A percentile compares a stretch with the other conserved stretches of the same genome.
phyloP scores from a whole-genome alignment of 1,284 basidiomycete genomes.

The Papiliotrema fonsecae region DNA sequence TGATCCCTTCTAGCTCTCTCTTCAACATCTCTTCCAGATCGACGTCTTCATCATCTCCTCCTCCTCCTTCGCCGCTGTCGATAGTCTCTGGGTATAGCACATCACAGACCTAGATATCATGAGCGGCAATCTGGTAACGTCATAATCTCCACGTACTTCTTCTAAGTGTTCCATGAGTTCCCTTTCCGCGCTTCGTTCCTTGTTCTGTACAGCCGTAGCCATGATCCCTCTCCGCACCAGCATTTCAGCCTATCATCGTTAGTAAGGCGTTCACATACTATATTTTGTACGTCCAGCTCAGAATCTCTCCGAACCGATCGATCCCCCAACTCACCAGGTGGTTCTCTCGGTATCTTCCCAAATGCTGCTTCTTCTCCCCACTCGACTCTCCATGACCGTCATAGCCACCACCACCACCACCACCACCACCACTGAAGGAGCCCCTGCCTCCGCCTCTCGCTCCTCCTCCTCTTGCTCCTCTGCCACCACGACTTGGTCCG shows the following conservation, averaged over 20 bases:
- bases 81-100: slow-evolving; percentile 38
- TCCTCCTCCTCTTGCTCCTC: slow-evolving; percentile 10
- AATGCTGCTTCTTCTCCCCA: slow-evolving; percentile 9
- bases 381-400: slow-evolving; percentile 1
- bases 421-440: slow-evolving; percentile 8
- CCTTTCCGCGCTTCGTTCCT: slow-evolving; percentile 37
- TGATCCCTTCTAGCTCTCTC: slow-evolving; percentile 31
- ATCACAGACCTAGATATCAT: slow-evolving; percentile 32
- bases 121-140: not conserved
- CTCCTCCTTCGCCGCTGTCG: slow-evolving; percentile 16
- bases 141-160: slow-evolving; percentile 7
- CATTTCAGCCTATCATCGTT: slow-evolving; percentile 27
- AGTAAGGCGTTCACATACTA: not conserved
- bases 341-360: slow-evolving; percentile 23
- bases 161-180: slow-evolving; percentile 41
- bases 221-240: slow-evolving; percentile 31
- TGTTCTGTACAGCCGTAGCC: slow-evolving; percentile 33
- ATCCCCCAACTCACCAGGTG: slow-evolving; percentile 16
- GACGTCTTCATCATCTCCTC: slow-evolving; percentile 22
- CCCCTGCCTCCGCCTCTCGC: slow-evolving; percentile 14
- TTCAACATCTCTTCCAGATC: slow-evolving; percentile 41
- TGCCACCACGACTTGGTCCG: slow-evolving; percentile 12
- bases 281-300: not conserved
- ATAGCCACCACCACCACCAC: slow-evolving; percentile 3
- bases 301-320: not conserved